Conservation (phyloP, 2,329 filamentous ascomycete genomes). For the Arthroderma sp. region DNA sequence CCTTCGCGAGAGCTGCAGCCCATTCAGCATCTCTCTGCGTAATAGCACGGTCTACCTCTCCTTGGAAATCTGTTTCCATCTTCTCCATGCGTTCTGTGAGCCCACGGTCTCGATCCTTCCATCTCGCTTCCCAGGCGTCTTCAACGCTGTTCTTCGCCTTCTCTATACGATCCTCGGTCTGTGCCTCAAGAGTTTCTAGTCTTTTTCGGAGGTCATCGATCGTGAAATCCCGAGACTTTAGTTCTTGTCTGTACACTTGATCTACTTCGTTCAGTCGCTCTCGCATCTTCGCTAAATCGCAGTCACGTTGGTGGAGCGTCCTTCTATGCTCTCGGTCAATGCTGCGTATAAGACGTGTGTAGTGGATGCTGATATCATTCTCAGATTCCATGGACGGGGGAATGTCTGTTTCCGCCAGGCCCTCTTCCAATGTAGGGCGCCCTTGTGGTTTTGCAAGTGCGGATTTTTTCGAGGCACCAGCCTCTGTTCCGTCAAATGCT, state of each 20-base stretch:
- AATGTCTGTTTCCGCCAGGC: constrained; percentile 9
- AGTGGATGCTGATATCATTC: constrained; percentile 19
- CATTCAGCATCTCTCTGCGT: constrained; percentile 13
- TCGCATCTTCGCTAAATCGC: constrained; percentile 17
- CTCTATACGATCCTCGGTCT: constrained; percentile 16
- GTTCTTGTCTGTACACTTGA: constrained; percentile 19
- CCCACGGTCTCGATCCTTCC: constrained; percentile 21
- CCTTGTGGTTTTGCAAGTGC: constrained; percentile 7
- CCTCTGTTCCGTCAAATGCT: not conserved
- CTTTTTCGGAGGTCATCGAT: constrained; percentile 18
- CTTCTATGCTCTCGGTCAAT: constrained; percentile 19
- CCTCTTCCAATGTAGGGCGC: constrained; percentile 10
- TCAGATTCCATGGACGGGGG: constrained; percentile 19
- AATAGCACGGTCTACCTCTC: constrained; percentile 12
- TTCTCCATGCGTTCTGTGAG: constrained; percentile 16
- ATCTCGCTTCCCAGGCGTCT: constrained; percentile 22
- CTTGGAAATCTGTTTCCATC: constrained; percentile 13
- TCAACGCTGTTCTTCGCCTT: constrained; percentile 21
- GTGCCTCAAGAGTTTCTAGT: constrained; percentile 14
- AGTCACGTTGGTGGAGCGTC: constrained; percentile 17
- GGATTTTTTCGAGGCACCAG: not conserved
- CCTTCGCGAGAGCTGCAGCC: constrained; percentile 9
- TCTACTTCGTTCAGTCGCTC: constrained; percentile 19
- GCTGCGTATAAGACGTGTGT: constrained; percentile 18
- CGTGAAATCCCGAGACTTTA: constrained; percentile 17